A percentile compares a stretch with the other conserved stretches of the same genome.
Conservation (phyloP, 2,329 filamentous ascomycete genomes). For the Alternaria gaisen region DNA sequence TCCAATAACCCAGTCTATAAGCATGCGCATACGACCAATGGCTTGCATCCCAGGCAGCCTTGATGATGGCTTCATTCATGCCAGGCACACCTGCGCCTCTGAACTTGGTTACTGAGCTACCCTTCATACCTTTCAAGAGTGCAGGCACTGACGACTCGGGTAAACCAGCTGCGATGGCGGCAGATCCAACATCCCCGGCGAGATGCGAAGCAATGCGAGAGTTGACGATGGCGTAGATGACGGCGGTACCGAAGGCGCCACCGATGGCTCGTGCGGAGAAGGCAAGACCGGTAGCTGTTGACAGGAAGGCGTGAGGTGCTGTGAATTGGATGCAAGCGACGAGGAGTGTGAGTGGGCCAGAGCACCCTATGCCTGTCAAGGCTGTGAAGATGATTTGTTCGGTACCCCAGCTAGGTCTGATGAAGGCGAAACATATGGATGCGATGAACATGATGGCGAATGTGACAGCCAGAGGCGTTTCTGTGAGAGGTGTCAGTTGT, state of each 20-base stretch:
- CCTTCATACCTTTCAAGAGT: constrained; percentile 33
- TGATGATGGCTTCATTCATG: constrained; percentile 27
- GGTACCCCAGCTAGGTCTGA: constrained; percentile 35
- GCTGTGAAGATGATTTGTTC: constrained; percentile 40
- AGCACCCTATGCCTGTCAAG: constrained; percentile 38
- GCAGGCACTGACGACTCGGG: constrained; percentile 29
- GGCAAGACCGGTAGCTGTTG: constrained; percentile 44
- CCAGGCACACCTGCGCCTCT: constrained; percentile 24
- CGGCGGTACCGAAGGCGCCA: constrained; percentile 43
- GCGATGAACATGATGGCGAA: constrained; percentile 41
- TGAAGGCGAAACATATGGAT: constrained; percentile 38
- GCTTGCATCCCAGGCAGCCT: constrained; percentile 36
- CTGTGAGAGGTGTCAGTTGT: constrained; percentile 4
- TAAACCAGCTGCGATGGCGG: constrained; percentile 34
- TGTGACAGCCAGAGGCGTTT: constrained; percentile 37
- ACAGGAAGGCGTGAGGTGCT: constrained; percentile 41
- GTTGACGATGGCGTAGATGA: constrained; percentile 43
- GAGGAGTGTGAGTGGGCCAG: constrained; percentile 43
- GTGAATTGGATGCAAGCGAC: constrained; percentile 46
- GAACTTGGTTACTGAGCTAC: constrained; percentile 21
- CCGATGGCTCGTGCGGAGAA: constrained; percentile 47
- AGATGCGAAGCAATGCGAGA: constrained; percentile 34
- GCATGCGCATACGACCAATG: constrained; percentile 42
- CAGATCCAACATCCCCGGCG: constrained; percentile 28
- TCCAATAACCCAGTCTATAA: constrained; percentile 43